Evolutionary conservation across 2,329 filamentous ascomycete genomes (phyloP).

Genomic region (Fusarium sp.): DNA sequence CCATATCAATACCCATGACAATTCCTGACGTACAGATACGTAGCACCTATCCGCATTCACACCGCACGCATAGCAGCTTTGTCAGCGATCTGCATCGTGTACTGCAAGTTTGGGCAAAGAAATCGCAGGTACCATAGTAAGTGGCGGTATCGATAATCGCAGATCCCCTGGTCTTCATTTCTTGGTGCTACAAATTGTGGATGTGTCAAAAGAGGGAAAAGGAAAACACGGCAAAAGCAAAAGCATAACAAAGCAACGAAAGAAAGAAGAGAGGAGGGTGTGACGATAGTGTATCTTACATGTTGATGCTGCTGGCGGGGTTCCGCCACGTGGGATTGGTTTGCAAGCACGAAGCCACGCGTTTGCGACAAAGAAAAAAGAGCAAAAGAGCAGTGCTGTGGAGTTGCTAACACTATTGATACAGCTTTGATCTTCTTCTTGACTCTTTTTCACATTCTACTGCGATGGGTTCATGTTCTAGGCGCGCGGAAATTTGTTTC

Average conservation of each 20-base stretch:
- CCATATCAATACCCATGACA: neutral
- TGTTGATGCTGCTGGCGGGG: conserved; percentile 31
- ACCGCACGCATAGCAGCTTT: neutral
- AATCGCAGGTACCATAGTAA: neutral
- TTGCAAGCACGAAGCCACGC: conserved; percentile 41
- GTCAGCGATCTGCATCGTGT: conserved; percentile 10
- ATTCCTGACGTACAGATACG: neutral
- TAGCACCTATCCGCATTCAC: neutral
- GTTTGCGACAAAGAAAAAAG: conserved; percentile 41
- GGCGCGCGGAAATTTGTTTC: conserved; percentile 21
- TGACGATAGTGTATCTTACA: conserved; percentile 12
- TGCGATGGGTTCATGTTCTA: conserved; percentile 24
- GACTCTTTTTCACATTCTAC: neutral
- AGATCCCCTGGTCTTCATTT: conserved; percentile 8
- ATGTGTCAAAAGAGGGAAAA: neutral
- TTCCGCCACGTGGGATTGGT: conserved; percentile 47
- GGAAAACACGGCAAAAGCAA: neutral
- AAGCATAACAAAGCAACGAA: neutral
- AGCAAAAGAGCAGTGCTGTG: conserved; percentile 35
- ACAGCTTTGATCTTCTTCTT: neutral
- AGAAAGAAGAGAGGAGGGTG: conserved; percentile 18
- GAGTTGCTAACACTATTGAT: conserved; percentile 27
- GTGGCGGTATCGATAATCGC: conserved; percentile 16
- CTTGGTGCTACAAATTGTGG: neutral
- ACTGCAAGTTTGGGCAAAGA: neutral